Conservation (phyloP, 768 basidiomycete genomes). For the Termitomyces sp. region DNA sequence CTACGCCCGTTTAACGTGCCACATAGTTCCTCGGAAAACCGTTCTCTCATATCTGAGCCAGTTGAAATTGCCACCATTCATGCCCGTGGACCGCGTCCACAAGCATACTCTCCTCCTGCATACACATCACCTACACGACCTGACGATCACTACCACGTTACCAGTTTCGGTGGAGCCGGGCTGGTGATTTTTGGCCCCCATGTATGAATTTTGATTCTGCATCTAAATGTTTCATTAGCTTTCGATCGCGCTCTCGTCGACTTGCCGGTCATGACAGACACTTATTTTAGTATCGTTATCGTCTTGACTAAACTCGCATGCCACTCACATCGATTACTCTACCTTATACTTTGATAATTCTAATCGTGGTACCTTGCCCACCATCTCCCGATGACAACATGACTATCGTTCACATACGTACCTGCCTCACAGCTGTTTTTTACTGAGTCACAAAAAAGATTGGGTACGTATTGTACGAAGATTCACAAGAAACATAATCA, state of each 20-base stretch:
- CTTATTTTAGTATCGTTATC: conserved; percentile 11
- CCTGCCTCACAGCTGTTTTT: no score
- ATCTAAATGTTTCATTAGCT: background rate
- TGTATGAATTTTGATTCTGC: background rate
- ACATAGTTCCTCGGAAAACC: conserved; percentile 30
- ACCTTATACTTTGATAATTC: conserved; percentile 4
- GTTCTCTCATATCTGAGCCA: conserved; percentile 38
- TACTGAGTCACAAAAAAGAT: background rate
- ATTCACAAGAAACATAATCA: background rate
- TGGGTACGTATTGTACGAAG: background rate
- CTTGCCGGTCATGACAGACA: conserved; percentile 15
- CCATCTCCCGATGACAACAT: background rate
- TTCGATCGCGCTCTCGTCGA: conserved; percentile 4
- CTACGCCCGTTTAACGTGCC: conserved; percentile 38
- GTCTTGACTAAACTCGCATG: conserved; percentile 3
- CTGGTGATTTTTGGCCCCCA: background rate
- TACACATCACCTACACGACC: conserved; percentile 32
- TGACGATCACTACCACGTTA: conserved; percentile 22
- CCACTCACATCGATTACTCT: background rate
- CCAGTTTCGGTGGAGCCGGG: conserved; percentile 9
- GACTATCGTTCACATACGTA: background rate
- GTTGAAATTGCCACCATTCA: conserved; percentile 49
- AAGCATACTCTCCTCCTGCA: conserved; percentile 44
- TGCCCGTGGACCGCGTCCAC: conserved; percentile 42
- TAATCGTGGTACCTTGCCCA: conserved; percentile 4